These are phyloP conservation scores for Huiozyma naganishii DNA, from an alignment of 805 yeast species.

Conservation along the genomic window DNA sequence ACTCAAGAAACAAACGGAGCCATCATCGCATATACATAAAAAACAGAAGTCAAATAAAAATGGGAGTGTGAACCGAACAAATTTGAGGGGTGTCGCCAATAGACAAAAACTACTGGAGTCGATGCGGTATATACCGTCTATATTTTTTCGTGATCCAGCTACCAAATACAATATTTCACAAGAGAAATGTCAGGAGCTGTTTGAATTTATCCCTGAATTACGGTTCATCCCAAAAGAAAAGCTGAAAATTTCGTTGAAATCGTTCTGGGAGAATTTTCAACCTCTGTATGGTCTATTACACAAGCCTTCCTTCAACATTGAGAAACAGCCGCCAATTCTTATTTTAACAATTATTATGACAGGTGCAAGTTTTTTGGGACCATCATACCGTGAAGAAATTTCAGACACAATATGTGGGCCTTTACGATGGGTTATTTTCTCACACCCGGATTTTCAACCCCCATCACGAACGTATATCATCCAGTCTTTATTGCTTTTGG, in stretches of 20 bases:
- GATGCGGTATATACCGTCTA: conserved; percentile 11
- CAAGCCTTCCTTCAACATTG: conserved; percentile 39
- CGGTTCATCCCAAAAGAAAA: conserved; percentile 7
- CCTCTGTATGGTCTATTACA: conserved; percentile 42
- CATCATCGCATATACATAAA: not conserved
- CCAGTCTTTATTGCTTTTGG: conserved; percentile 64
- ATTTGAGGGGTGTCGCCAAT: conserved; percentile 1
- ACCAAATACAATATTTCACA: conserved; percentile 12
- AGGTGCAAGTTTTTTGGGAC: conserved; percentile 37
- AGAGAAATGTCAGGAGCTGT: conserved; percentile 7
- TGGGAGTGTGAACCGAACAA: not conserved
- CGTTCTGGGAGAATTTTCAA: conserved; percentile 47
- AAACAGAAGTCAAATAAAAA: not conserved
- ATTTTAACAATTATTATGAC: conserved; percentile 45
- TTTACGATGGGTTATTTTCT: conserved; percentile 58
- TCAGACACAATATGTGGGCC: conserved; percentile 35
- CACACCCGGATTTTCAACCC: conserved; percentile 60
- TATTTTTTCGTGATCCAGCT: conserved; percentile 14
- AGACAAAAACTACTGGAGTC: conserved; percentile 10
- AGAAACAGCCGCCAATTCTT: conserved; percentile 40
- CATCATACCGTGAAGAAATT: conserved; percentile 15
- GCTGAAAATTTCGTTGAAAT: conserved; percentile 14
- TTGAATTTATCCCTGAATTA: conserved; percentile 14
- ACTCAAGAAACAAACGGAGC: conserved; percentile 5
- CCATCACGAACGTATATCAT: conserved; percentile 71